Evolutionary conservation across 2,329 filamentous ascomycete genomes (phyloP).

Genomic region (Fusarium avenaceum): DNA sequence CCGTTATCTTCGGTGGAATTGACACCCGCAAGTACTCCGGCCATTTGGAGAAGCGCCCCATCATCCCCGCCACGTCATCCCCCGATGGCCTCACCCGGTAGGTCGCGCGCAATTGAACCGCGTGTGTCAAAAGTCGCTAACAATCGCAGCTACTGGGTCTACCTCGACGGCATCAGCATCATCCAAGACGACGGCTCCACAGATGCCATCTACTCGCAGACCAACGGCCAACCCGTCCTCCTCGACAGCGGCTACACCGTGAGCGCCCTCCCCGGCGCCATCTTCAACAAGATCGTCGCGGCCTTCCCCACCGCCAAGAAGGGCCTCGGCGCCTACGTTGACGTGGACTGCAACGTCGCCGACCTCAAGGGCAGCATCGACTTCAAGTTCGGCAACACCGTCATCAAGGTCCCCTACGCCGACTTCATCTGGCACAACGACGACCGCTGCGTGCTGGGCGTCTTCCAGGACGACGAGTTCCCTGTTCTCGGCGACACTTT

Average conservation of each 20-base stretch:
- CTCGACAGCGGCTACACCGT: conserved; percentile 77
- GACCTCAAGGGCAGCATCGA: conserved; percentile 58
- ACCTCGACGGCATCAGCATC: conserved; percentile 55
- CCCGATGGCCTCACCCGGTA: conserved; percentile 53
- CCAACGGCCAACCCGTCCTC: conserved; percentile 61
- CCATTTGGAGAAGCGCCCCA: conserved; percentile 66
- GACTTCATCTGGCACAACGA: conserved; percentile 61
- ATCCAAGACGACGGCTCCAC: conserved; percentile 54
- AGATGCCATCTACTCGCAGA: conserved; percentile 59
- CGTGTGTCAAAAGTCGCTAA: conserved; percentile 3
- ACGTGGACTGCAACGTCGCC: conserved; percentile 60
- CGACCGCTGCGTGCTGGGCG: conserved; percentile 59
- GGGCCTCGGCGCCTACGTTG: conserved; percentile 57
- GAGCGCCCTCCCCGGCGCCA: conserved; percentile 72
- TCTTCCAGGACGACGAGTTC: conserved; percentile 58
- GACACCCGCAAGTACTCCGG: conserved; percentile 69
- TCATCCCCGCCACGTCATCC: conserved; percentile 60
- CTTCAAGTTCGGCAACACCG: conserved; percentile 62
- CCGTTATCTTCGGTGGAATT: conserved; percentile 68
- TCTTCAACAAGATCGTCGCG: conserved; percentile 62
- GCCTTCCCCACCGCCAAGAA: conserved; percentile 61
- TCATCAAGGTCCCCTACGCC: conserved; percentile 60
- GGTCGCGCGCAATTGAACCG: background rate
- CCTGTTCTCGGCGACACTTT: conserved; percentile 61
- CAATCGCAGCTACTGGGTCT: conserved; percentile 57